Evolutionary conservation across 495 filamentous ascomycete species (phyloP).

Genomic region (Lichenothelia convexa): DNA sequence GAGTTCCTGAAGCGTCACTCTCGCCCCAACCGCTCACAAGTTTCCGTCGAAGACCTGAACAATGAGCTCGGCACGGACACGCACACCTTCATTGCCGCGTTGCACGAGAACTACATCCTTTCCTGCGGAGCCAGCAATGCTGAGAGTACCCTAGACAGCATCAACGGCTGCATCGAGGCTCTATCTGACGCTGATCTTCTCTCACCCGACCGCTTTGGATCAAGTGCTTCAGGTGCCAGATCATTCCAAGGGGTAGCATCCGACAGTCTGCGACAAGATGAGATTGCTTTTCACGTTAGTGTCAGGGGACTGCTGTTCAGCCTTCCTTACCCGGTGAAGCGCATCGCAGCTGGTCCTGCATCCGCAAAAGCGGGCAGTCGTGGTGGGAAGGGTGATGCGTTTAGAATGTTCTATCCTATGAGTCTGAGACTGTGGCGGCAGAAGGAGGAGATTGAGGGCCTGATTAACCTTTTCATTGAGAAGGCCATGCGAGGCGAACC

Average conservation of each 20-base stretch:
- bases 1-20: slow-evolving; percentile 40
- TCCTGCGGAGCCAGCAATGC: slow-evolving; percentile 52
- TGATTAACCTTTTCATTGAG: slow-evolving; percentile 46
- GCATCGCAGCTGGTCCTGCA: slow-evolving; percentile 26
- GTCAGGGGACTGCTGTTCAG: slow-evolving; percentile 67
- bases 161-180: slow-evolving; percentile 56
- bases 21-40: slow-evolving; percentile 48
- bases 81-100: slow-evolving; percentile 69
- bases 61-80: slow-evolving; percentile 83
- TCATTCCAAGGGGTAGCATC: slow-evolving; percentile 30
- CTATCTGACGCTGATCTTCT: slow-evolving; percentile 80
- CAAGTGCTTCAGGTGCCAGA: slow-evolving; percentile 20
- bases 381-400: slow-evolving; percentile 34
- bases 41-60: slow-evolving; percentile 54
- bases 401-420: slow-evolving; percentile 77
- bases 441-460: slow-evolving; percentile 56
- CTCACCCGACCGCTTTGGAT: slow-evolving; percentile 30
- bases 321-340: slow-evolving; percentile 68
- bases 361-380: slow-evolving; percentile 15
- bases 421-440: slow-evolving; percentile 58
- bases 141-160: slow-evolving; percentile 46
- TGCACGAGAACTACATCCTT: slow-evolving; percentile 85
- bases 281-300: slow-evolving; percentile 77
- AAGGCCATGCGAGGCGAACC: slow-evolving; percentile 23
- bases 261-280: slow-evolving; percentile 70